Conservation (phyloP, 805 yeast species). For the Starmerella floricola region DNA sequence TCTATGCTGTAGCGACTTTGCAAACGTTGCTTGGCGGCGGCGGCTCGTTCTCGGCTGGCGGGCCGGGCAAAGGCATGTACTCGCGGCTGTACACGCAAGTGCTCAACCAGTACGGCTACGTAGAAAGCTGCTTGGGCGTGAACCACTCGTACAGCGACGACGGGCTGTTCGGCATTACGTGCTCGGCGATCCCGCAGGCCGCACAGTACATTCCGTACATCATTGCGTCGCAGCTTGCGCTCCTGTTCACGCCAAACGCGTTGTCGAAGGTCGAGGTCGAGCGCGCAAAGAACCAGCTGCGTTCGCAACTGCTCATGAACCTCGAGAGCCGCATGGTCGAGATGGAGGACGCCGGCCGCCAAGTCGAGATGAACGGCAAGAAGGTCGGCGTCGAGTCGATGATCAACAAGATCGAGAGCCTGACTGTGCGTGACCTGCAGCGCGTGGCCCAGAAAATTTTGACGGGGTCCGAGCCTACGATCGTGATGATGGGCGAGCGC, state of each 20-base stretch:
- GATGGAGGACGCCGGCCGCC: conserved; percentile 90
- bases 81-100: conserved; percentile 86
- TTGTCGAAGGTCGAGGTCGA: conserved; percentile 60
- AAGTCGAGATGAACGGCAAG: conserved; percentile 70
- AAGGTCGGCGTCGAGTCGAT: conserved; percentile 67
- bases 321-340: conserved; percentile 88
- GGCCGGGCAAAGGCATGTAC: conserved; percentile 99
- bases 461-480: conserved; percentile 70
- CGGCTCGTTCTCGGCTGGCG: conserved; percentile 95
- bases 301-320: conserved; percentile 80
- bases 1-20: conserved; percentile 78
- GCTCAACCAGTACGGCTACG: conserved; percentile 77
- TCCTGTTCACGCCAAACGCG: conserved; percentile 44
- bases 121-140: conserved; percentile 78
- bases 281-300: conserved; percentile 86
- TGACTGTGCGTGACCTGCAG: conserved; percentile 56
- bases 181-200: conserved; percentile 75
- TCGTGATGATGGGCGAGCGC: conserved; percentile 81
- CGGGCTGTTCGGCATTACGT: conserved; percentile 81
- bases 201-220: conserved; percentile 75
- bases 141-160: conserved; percentile 83
- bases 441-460: conserved; percentile 64
- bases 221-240: conserved; percentile 50
- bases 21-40: conserved; percentile 94
- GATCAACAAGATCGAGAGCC: conserved; percentile 59